Conservation (phyloP, 441 rosid genomes). For the Oxalis stricta region DNA sequence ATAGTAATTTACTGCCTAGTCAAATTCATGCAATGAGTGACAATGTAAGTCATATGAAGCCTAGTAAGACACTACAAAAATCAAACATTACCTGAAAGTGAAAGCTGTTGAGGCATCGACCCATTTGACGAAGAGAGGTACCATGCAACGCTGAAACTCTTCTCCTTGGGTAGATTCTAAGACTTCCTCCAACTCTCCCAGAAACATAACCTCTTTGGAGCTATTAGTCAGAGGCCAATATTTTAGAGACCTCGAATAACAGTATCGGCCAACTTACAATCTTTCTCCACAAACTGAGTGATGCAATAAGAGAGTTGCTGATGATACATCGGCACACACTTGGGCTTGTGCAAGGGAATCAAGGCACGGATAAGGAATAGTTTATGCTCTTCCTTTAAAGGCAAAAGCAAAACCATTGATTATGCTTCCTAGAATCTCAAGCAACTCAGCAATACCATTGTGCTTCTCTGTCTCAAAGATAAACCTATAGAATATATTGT, state of each 20-base stretch:
- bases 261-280: conserved; percentile 66
- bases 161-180: conserved; percentile 73
- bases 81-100: conserved; percentile 61
- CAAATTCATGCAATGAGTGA: neutral
- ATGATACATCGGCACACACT: conserved; percentile 56
- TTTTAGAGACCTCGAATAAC: conserved; percentile 70
- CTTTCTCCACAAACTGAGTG: conserved; percentile 83
- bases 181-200: conserved; percentile 84
- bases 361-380: conserved; percentile 62
- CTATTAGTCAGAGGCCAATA: conserved; percentile 80
- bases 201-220: conserved; percentile 66
- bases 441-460: conserved; percentile 50
- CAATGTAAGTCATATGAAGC: neutral
- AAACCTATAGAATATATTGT: conserved; percentile 54
- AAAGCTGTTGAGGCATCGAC: conserved; percentile 61
- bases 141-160: conserved; percentile 83
- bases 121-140: conserved; percentile 50
- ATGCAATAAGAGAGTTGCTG: conserved; percentile 81
- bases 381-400: conserved; percentile 87
- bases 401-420: conserved; percentile 75
- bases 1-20: neutral
- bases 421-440: conserved; percentile 65
- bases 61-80: neutral
- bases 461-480: conserved; percentile 59
- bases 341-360: conserved; percentile 86